Percentiles rank a stretch among this genome's conserved stretches.
These are phyloP conservation scores for Talaromyces proteolyticus DNA, from an alignment of 495 filamentous ascomycete species.

Conservation along the genomic window DNA sequence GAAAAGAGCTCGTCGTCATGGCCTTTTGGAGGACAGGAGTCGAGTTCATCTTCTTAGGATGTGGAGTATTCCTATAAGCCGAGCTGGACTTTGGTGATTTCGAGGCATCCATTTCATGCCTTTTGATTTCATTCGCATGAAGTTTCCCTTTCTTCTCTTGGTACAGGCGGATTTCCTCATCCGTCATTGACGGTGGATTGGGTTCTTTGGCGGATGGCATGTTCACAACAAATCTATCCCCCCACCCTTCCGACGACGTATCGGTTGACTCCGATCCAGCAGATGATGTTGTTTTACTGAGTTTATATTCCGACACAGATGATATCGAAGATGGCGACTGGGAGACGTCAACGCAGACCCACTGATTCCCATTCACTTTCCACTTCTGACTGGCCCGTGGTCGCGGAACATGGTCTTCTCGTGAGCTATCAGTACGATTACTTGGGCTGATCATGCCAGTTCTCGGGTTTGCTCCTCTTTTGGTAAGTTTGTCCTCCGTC, in stretches of 20 bases:
- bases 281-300: slow-evolving; percentile 2
- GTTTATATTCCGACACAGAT: slow-evolving; percentile 3
- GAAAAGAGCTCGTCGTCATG: neutral
- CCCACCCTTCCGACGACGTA: slow-evolving; percentile 17
- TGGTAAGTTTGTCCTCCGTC: slow-evolving; percentile 13
- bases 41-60: slow-evolving; percentile 7
- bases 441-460: slow-evolving; percentile 23
- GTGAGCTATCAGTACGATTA: slow-evolving; percentile 12
- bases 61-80: slow-evolving; percentile 5
- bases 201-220: slow-evolving; percentile 42
- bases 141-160: slow-evolving; percentile 32
- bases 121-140: slow-evolving; percentile 19
- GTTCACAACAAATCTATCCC: slow-evolving; percentile 40
- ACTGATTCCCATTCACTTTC: slow-evolving; percentile 19
- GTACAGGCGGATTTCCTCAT: slow-evolving; percentile 33
- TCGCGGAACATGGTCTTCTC: slow-evolving; percentile 3
- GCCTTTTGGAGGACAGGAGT: slow-evolving; percentile 5
- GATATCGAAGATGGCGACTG: slow-evolving; percentile 14
- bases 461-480: slow-evolving; percentile 18
- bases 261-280: slow-evolving; percentile 4
- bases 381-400: slow-evolving; percentile 16
- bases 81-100: slow-evolving; percentile 9
- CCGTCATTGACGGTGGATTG: slow-evolving; percentile 34
- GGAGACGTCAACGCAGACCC: slow-evolving; percentile 11
- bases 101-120: slow-evolving; percentile 7